Conservation (phyloP, 2,329 filamentous ascomycete species). For the Bimuria novae-zelandiae region DNA sequence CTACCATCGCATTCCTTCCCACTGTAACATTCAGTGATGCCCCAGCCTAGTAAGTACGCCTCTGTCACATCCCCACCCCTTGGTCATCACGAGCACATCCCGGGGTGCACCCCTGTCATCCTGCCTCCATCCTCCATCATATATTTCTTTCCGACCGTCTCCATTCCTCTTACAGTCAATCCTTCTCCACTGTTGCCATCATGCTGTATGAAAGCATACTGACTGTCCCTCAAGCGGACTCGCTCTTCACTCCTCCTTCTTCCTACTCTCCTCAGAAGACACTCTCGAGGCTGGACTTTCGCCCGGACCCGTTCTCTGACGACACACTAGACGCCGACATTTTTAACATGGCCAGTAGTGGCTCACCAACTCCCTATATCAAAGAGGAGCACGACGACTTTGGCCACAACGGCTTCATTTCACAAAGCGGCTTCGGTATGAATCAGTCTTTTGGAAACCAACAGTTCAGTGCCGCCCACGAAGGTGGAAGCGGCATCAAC, state of each 20-base stretch:
- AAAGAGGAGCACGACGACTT: conserved; percentile 71
- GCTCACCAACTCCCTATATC: conserved; percentile 64
- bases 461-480: conserved; percentile 53
- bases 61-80: conserved; percentile 36
- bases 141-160: conserved; percentile 21
- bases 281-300: conserved; percentile 44
- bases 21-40: conserved; percentile 47
- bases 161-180: conserved; percentile 18
- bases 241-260: conserved; percentile 48
- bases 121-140: conserved; percentile 20
- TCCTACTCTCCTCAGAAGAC: conserved; percentile 48
- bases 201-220: conserved; percentile 45
- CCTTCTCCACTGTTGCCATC: conserved; percentile 23
- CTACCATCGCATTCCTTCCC: conserved; percentile 41
- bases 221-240: conserved; percentile 49
- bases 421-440: conserved; percentile 57
- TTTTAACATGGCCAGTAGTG: conserved; percentile 60
- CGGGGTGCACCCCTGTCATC: conserved; percentile 10
- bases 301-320: conserved; percentile 46
- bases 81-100: conserved; percentile 39
- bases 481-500: conserved; percentile 62
- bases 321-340: conserved; percentile 50
- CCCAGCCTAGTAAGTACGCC: conserved; percentile 46
- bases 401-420: conserved; percentile 55
- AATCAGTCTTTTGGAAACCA: conserved; percentile 54